Percentiles rank a stretch among this genome's conserved stretches.
Evolutionary conservation across 176 grass and related monocot species (phyloP).

Genomic region (Neostapfia colusana): DNA sequence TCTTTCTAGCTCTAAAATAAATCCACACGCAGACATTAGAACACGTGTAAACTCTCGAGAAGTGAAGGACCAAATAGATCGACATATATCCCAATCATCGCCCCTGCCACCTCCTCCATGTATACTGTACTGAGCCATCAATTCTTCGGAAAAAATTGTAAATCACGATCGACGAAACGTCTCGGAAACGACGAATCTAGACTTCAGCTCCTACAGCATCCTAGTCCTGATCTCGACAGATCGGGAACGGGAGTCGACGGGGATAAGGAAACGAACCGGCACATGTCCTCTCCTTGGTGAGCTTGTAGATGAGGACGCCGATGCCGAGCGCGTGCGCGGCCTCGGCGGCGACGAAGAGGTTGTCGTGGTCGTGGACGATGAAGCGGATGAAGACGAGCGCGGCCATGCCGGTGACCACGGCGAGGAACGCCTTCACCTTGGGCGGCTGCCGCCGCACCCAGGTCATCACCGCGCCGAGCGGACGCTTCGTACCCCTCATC

Average conservation of each 20-base stretch:
- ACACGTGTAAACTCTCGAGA: background rate
- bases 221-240: slow-evolving; percentile 34
- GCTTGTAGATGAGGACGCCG: slow-evolving; percentile 91
- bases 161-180: background rate
- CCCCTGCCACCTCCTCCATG: too few species aligned
- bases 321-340: slow-evolving; percentile 91
- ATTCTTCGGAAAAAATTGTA: background rate
- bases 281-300: slow-evolving; percentile 97
- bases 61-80: slow-evolving; percentile 17
- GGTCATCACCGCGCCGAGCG: slow-evolving; percentile 56
- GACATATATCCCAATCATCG: background rate
- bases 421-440: slow-evolving; percentile 98
- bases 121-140: background rate
- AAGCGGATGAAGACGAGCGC: slow-evolving; percentile 92
- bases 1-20: slow-evolving; percentile 9
- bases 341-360: slow-evolving; percentile 92
- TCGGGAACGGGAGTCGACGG: slow-evolving; percentile 20
- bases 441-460: slow-evolving; percentile 90
- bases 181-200: background rate
- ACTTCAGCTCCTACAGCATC: background rate
- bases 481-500: slow-evolving; percentile 68
- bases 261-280: slow-evolving; percentile 58
- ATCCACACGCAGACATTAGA: background rate
- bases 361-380: slow-evolving; percentile 98
- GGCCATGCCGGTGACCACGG: slow-evolving; percentile 89